Evolutionary conservation across 2,329 filamentous ascomycete genomes (phyloP), one percentile per base, ranked within the genome.

Genomic region (Zasmidium angulare): DNA sequence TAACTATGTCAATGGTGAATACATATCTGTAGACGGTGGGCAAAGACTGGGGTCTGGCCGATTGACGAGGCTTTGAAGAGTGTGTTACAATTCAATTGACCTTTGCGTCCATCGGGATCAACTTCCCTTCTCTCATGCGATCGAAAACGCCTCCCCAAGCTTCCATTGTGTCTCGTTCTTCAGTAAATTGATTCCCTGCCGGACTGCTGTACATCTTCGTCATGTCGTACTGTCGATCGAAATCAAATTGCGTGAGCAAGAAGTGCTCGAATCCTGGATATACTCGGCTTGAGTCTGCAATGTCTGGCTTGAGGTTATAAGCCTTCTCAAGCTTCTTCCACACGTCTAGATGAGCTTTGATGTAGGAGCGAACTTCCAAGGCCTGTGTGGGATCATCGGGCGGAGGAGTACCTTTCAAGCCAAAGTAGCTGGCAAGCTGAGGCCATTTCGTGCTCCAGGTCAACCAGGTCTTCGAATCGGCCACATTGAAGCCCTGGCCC

Each of bases 1-100:
- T 0, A 76, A 82, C 4, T 87, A 92, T 72, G 83, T 91, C 40
- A 92, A 92, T 68, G 89, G 85, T 1, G 86, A 86, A 66, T 82
- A 84, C 6, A 78, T 91, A 57, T 84, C 84, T 60, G 80, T 91
- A 61, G 89, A 92, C 72, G 89, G 89, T 1, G 89, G 89, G 4
- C 60, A 61, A 23, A 58, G 67, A 29, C 50, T 66, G 48, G 62
- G 55, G 14, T 57, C 64, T 43, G 65, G 65, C 14, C 58, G 67
- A 21, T 54, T 66, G 62, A 67, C 68, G 55, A 70, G 58, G 52
- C 46, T 70, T 51, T 70, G 53, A 61, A 29, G 26, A 29, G 11
- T 29, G 26, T 29, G 26, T 6, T 6, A 4, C 11, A 11, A 4
- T 29, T 29, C 11, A 29, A 11, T 29, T 29, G 11, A 11, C 26